Evolutionary conservation across 148 eudicot genomes (phyloP).

Genomic region (Amaranthus cruentus): DNA sequence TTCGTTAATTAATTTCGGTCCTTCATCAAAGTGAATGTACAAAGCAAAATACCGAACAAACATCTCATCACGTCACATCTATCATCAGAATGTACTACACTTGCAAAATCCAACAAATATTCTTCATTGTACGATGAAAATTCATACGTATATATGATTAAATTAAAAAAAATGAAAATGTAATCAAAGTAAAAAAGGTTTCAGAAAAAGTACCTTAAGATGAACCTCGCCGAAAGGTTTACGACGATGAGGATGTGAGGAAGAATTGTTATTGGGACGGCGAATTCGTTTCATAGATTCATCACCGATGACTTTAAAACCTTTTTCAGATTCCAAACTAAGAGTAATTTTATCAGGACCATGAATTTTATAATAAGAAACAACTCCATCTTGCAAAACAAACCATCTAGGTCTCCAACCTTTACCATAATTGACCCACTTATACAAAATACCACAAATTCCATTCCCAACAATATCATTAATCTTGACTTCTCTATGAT

Average conservation of each 20-base stretch:
- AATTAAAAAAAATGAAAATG: neutral
- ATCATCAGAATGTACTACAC: neutral
- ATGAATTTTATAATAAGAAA: slow-evolving; percentile 74
- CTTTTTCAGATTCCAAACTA: slow-evolving; percentile 43
- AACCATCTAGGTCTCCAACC: slow-evolving; percentile 94
- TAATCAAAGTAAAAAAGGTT: neutral
- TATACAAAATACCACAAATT: slow-evolving; percentile 59
- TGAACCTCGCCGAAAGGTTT: slow-evolving; percentile 84
- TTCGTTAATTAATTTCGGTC: no score
- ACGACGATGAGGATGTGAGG: slow-evolving; percentile 16
- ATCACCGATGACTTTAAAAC: slow-evolving; percentile 65
- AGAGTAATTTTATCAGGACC: slow-evolving; percentile 65
- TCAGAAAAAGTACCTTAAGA: slow-evolving; percentile 48
- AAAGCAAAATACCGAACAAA: no score
- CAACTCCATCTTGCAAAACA: slow-evolving; percentile 76
- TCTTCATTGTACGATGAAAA: no score
- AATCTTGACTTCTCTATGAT: slow-evolving; percentile 44
- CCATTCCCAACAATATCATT: slow-evolving; percentile 67
- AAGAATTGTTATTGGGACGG: slow-evolving; percentile 16
- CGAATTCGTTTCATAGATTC: slow-evolving; percentile 51
- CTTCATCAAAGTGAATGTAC: no score
- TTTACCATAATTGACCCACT: slow-evolving; percentile 92
- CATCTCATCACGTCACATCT: no score
- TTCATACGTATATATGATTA: neutral
- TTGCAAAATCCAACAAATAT: no score